These are phyloP conservation scores for Boletellus dicymbophilus DNA, from an alignment of 1,284 basidiomycete genomes.

Conservation along the genomic window DNA sequence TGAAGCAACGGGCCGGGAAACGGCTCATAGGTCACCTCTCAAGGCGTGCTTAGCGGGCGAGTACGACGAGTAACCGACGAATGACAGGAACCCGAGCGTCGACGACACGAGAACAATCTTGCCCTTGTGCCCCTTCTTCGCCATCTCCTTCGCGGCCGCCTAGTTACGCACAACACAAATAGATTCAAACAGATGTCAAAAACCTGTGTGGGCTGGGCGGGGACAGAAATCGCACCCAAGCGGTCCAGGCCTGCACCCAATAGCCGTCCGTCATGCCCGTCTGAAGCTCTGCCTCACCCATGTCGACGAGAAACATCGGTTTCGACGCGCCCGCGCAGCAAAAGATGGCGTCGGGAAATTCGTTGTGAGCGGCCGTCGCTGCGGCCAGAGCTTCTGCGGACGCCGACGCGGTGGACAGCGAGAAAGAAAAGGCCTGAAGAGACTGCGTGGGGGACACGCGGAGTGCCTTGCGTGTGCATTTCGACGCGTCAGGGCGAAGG, in stretches of 20 bases:
- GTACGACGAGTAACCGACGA: conserved; percentile 87
- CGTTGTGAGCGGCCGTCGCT: conserved; percentile 45
- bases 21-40: too few species aligned
- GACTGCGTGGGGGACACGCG: conserved; percentile 47
- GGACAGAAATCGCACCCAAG: conserved; percentile 57
- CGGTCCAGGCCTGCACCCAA: conserved; percentile 78
- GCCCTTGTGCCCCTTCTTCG: conserved; percentile 51
- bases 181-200: neutral
- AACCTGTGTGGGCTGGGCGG: neutral
- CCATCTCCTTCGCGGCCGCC: conserved; percentile 77
- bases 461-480: conserved; percentile 21
- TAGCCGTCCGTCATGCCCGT: conserved; percentile 60
- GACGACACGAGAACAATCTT: conserved; percentile 87
- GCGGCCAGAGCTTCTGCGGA: conserved; percentile 52
- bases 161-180: too few species aligned
- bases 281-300: conserved; percentile 51
- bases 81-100: conserved; percentile 78
- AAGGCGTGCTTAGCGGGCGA: conserved; percentile 90
- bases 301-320: conserved; percentile 67
- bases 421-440: conserved; percentile 53
- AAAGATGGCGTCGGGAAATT: conserved; percentile 65
- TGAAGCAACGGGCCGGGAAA: neutral
- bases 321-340: conserved; percentile 65
- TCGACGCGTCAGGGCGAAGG: neutral
- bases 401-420: conserved; percentile 45